These are phyloP conservation scores for Omphalotus olearius DNA, from an alignment of 1,284 basidiomycete species.

Conservation along the genomic window DNA sequence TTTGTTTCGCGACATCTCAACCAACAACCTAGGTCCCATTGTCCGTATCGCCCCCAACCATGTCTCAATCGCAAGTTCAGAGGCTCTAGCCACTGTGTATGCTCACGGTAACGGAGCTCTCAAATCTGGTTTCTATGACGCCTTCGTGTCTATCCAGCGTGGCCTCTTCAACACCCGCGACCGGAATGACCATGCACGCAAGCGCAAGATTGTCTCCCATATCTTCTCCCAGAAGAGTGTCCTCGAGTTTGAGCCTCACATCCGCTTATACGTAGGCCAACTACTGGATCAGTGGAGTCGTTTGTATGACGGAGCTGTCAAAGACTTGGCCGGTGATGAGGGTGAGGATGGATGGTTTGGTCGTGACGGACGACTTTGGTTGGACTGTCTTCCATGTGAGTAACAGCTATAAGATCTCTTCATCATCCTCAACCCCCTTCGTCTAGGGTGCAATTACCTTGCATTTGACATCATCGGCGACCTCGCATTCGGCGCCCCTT, in stretches of 20 bases:
- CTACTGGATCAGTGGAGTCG: conserved; percentile 78
- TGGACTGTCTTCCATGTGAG: conserved; percentile 58
- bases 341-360: conserved; percentile 64
- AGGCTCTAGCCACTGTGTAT: conserved; percentile 72
- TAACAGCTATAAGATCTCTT: not conserved
- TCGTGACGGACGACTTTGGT: conserved; percentile 57
- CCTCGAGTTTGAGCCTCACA: conserved; percentile 77
- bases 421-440: not conserved
- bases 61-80: conserved; percentile 77
- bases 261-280: conserved; percentile 56
- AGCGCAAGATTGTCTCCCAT: conserved; percentile 86
- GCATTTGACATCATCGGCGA: conserved; percentile 89
- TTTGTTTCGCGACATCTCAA: too few relatives aligned
- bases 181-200: conserved; percentile 80
- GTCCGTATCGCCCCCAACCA: conserved; percentile 90
- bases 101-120: conserved; percentile 77
- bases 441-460: conserved; percentile 51
- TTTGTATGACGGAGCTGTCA: conserved; percentile 54
- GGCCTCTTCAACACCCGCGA: conserved; percentile 87
- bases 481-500: conserved; percentile 82
- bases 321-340: conserved; percentile 52
- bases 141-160: conserved; percentile 74
- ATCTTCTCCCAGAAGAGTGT: conserved; percentile 86
- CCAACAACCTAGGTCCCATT: conserved; percentile 50
- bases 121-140: conserved; percentile 81